Percentiles rank a stretch among this genome's conserved stretches.
Evolutionary conservation across 2,329 filamentous ascomycete genomes (phyloP).

Genomic region (Ascomycota sp.): DNA sequence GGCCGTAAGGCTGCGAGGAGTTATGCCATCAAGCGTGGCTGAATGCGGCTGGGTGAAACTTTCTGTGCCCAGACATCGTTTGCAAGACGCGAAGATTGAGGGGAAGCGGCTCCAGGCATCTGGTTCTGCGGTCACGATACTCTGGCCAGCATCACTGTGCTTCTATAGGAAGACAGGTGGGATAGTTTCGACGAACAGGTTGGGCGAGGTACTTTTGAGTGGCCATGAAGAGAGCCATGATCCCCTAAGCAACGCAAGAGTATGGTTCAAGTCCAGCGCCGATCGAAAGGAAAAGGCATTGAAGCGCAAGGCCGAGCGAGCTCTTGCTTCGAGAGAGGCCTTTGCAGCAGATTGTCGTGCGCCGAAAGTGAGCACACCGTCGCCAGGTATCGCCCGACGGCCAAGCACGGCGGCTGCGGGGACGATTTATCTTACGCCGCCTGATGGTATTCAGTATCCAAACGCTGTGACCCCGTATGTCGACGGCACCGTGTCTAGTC

Average conservation of each 20-base stretch:
- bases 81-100: conserved; percentile 20
- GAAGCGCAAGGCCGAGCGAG: conserved; percentile 30
- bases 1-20: conserved; percentile 27
- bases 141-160: conserved; percentile 34
- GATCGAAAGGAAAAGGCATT: conserved; percentile 26
- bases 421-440: conserved; percentile 52
- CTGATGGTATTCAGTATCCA: conserved; percentile 38
- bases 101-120: conserved; percentile 17
- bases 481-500: conserved; percentile 34
- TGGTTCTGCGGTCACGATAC: conserved; percentile 19
- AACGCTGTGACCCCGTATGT: conserved; percentile 33
- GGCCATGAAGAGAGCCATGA: conserved; percentile 24
- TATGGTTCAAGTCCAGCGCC: conserved; percentile 23
- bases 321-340: conserved; percentile 20
- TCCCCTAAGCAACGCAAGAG: conserved; percentile 24
- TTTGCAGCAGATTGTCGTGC: conserved; percentile 20
- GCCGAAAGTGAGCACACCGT: conserved; percentile 25
- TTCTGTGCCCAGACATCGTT: conserved; percentile 23
- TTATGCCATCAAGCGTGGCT: conserved; percentile 21
- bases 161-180: conserved; percentile 27
- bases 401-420: conserved; percentile 25
- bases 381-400: conserved; percentile 29
- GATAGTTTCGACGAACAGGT: conserved; percentile 16
- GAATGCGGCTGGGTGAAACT: conserved; percentile 30
- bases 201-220: conserved; percentile 17